Evolutionary conservation across 2,329 filamentous ascomycete species (phyloP), one percentile per base, ranked within the genome.

Genomic region (Cladosporium cucumerinum): DNA sequence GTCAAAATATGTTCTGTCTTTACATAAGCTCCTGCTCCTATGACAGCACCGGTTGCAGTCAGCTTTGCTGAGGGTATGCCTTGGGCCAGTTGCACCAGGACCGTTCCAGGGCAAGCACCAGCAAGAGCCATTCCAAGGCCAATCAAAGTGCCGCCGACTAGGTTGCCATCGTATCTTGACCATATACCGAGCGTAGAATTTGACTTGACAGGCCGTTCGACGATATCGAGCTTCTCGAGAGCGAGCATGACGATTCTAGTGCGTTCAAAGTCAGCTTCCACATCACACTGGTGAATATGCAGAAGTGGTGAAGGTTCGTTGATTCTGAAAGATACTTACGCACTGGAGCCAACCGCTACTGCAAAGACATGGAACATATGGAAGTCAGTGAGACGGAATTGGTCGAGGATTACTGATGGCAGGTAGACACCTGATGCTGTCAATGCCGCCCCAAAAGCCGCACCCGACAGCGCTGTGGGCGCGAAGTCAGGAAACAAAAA

Each of bases 311-410:
- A 14, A 3, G 7, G 5, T 11, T 23, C 5, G 49, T n/a, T 23
- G 21, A 0, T 28, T 30, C 46, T 0, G 36, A 26, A 57, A 28
- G 61, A 61, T 32, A 78, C 86, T 74, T 80, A 88, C 85, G 84
- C 83, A 76, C 85, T 89, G 69, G 80, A 82, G 28, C 85, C 87
- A 11, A 85, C 85, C 3, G 87, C 88, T 1, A 84, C 81, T 4
- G 90, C 75, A 70, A 90, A 90, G 11, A 82, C 81, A 74, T 89
- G 83, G 32, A 88, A 73, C 87, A 90, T 90, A 72, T 87, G 86
- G 75, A 84, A 89, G 72, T 88, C 83, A 57, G 82, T 76, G 54
- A 89, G 78, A 26, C 79, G 81, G 77, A 90, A 82, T 77, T 90
- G 88, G 10, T 80, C 77, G 64, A 86, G 75, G 69, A 91, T 87